phyloP scores from a whole-genome alignment of 1,139 yeast genomes.

The Magnusiomyces magnusii region DNA sequence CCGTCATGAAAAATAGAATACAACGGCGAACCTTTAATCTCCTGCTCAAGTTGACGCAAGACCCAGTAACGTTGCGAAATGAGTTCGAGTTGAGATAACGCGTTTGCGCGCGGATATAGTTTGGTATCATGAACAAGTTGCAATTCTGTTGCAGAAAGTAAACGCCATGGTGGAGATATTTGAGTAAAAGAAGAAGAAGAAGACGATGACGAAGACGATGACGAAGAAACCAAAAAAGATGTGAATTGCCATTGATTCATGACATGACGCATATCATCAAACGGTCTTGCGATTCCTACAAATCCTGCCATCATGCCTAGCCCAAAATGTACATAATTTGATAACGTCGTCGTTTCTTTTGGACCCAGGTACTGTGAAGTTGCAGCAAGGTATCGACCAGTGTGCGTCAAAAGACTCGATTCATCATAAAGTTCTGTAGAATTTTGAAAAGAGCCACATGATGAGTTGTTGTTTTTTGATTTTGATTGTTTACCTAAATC shows the following conservation, averaged over 20 bases:
- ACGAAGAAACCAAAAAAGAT: not conserved
- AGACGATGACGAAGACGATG: not conserved
- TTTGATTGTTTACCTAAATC: not conserved
- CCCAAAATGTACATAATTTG: slow-evolving; percentile 19
- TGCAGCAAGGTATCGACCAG: slow-evolving; percentile 12
- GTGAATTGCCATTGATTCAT: slow-evolving; percentile 20
- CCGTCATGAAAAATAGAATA: slow-evolving; percentile 13
- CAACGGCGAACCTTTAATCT: slow-evolving; percentile 16
- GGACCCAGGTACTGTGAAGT: slow-evolving; percentile 6
- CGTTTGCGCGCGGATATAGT: not conserved
- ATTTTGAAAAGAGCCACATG: not conserved
- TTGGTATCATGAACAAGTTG: not conserved
- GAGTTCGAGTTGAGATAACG: slow-evolving; percentile 3
- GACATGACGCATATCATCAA: slow-evolving; percentile 19
- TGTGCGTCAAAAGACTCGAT: slow-evolving; percentile 8
- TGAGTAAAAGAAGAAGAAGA: not conserved
- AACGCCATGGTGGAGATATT: slow-evolving; percentile 1
- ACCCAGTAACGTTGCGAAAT: slow-evolving; percentile 18
- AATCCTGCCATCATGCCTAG: slow-evolving; percentile 21
- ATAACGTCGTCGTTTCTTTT: not conserved
- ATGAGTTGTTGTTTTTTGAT: slow-evolving; percentile 1
- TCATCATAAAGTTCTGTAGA: slow-evolving; percentile 4
- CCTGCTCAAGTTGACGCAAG: slow-evolving; percentile 20
- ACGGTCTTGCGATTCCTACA: slow-evolving; percentile 23
- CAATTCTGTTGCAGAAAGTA: not conserved